A percentile compares a stretch with the other conserved stretches of the same genome.
Conservation (phyloP, 257 asterid species). For the Nicotiana obtusifolia region DNA sequence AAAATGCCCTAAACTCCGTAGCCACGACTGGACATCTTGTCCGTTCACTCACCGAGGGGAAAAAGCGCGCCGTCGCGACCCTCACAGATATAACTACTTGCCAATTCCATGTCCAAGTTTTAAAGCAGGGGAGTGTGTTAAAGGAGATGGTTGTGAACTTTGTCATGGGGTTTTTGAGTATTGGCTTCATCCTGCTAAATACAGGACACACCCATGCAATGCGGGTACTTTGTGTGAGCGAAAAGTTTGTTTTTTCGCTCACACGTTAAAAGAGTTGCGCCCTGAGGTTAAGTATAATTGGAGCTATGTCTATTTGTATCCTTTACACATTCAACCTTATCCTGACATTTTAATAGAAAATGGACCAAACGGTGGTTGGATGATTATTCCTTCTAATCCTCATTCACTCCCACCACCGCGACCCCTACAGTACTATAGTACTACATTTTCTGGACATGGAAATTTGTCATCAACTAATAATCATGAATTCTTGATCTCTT, state of each 20-base stretch:
- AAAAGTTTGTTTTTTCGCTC: neutral
- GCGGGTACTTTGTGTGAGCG: neutral
- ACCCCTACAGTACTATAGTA: neutral
- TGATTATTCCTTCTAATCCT: neutral
- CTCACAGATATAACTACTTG: neutral
- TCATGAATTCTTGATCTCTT: no score
- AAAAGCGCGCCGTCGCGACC: conserved; percentile 4
- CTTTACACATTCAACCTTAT: neutral
- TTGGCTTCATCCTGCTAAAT: neutral
- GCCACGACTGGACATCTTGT: conserved; percentile 7
- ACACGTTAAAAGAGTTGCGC: neutral
- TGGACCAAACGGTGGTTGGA: neutral
- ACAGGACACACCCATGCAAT: neutral
- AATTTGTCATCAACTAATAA: neutral
- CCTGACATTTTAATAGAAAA: neutral
- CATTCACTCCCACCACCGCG: neutral
- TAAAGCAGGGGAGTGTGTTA: neutral
- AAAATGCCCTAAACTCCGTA: neutral
- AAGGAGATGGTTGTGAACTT: neutral
- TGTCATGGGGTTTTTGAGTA: neutral
- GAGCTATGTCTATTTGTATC: neutral
- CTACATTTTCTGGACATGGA: neutral
- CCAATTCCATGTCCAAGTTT: neutral
- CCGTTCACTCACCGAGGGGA: conserved; percentile 4
- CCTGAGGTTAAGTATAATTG: neutral